These are phyloP conservation scores for Coleophoma crateriformis DNA, from an alignment of 2,329 filamentous ascomycete species.

Conservation along the genomic window DNA sequence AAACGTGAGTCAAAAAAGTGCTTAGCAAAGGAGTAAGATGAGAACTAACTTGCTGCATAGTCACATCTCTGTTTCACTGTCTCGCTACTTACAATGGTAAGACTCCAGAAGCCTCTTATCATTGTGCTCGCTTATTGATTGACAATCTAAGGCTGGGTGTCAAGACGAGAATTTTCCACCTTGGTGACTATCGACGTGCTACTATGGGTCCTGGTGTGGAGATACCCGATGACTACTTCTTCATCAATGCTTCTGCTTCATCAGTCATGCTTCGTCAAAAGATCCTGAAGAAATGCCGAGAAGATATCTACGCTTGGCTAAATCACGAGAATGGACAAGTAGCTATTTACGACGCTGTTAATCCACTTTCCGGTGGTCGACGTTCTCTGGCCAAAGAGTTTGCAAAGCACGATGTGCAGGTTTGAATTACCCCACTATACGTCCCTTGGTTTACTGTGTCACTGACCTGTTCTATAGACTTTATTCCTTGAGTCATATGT, in stretches of 20 bases:
- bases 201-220: conserved; percentile 79
- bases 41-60: conserved; percentile 32
- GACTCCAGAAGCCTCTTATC: conserved; percentile 15
- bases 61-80: conserved; percentile 92
- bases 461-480: conserved; percentile 50
- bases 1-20: conserved; percentile 59
- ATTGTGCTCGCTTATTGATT: background rate
- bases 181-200: conserved; percentile 92
- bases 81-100: conserved; percentile 86
- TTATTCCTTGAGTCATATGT: conserved; percentile 96
- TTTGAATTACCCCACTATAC: conserved; percentile 28
- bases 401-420: conserved; percentile 92
- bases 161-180: conserved; percentile 95
- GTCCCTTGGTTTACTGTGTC: background rate
- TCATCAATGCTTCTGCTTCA: conserved; percentile 84
- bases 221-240: conserved; percentile 96
- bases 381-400: conserved; percentile 90
- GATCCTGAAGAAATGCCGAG: conserved; percentile 93
- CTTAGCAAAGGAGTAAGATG: too few relatives aligned
- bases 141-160: conserved; percentile 68
- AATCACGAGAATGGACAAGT: conserved; percentile 98
- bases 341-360: conserved; percentile 97
- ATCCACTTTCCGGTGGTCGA: conserved; percentile 78
- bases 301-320: conserved; percentile 94
- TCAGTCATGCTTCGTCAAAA: conserved; percentile 94